Base-by-base conservation (phyloP, 306 rosid species). In the Leucaena leucocephala region DNA sequence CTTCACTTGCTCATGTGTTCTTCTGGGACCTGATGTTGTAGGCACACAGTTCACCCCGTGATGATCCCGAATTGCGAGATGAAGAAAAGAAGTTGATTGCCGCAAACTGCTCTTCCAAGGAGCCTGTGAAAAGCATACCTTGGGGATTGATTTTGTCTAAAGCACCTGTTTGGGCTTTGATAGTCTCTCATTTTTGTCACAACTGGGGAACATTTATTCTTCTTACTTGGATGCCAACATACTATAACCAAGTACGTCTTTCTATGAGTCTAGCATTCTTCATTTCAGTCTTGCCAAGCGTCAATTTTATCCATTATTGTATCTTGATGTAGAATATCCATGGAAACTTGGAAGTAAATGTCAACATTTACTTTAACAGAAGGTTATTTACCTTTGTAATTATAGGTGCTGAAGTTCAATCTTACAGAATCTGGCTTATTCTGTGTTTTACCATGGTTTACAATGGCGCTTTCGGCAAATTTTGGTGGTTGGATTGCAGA, bases 161-260 rank as follows among this genome's bases (percentile, higher is more conserved):
- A 76, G 33, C 96, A 67, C 99, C 99, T 22, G 98, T 96, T 11
- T 96, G 99, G 98, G 99, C 99, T 50, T 84, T 96, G 35, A 96
- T 96, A 74, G 93, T 89, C 74, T 96, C 82, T 82, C 99, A 96
- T 84, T 96, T 96, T 84, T 96, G 98, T 83, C 99, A 96, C 87
- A 96, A 96, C 77, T 96, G 99, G 99, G 99, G 99, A 71, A 96
- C 99, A 71, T 96, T 96, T 83, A 96, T 96, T 84, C 99, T 96
- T 84, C 90, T 96, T 62, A 96, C 99, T 38, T 96, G 98, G 99
- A 96, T 96, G 99, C 99, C 99, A 65, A 96, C 99, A 57, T 96
- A 96, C 89, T 93, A 96, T 83, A 89, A 93, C 82, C 99, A 96
- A 91, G 99, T 91, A 81, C 80, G 90, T 82, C 76, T 58, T 77